These are phyloP conservation scores for Dysphania ambrosioides DNA, from an alignment of 148 eudicot genomes.

Conservation along the genomic window DNA sequence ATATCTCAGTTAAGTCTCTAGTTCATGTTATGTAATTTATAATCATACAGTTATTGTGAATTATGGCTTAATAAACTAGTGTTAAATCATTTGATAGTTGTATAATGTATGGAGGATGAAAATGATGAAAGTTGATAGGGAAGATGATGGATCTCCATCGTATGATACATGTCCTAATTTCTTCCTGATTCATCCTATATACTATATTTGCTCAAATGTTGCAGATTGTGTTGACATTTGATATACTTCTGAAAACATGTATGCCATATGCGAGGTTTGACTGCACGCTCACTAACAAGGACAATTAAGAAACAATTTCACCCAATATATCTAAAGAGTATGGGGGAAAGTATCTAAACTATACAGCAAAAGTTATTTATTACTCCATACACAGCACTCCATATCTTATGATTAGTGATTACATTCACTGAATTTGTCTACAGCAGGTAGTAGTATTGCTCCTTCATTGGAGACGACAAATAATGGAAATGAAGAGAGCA, in stretches of 20 bases:
- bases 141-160: slow-evolving; percentile 24
- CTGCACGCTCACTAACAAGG: slow-evolving; percentile 19
- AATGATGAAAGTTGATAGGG: slow-evolving; percentile 25
- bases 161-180: slow-evolving; percentile 22
- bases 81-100: not conserved
- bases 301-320: slow-evolving; percentile 26
- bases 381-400: too few relatives aligned
- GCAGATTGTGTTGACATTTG: slow-evolving; percentile 21
- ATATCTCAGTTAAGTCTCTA: not conserved
- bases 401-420: too few relatives aligned
- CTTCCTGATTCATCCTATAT: slow-evolving; percentile 27
- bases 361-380: not conserved
- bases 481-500: slow-evolving; percentile 30
- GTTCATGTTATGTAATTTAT: too few relatives aligned
- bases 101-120: slow-evolving; percentile 5
- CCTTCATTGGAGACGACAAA: slow-evolving; percentile 44
- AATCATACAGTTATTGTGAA: too few relatives aligned
- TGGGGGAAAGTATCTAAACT: slow-evolving; percentile 36
- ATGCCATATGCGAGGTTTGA: slow-evolving; percentile 36
- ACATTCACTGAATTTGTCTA: too few relatives aligned
- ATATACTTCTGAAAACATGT: too few relatives aligned
- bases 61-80: too few relatives aligned
- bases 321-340: slow-evolving; percentile 28
- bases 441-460: slow-evolving; percentile 29
- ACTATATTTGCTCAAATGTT: not conserved